phyloP scores from a whole-genome alignment of 345 rosid species.

The Arabis alpina region DNA sequence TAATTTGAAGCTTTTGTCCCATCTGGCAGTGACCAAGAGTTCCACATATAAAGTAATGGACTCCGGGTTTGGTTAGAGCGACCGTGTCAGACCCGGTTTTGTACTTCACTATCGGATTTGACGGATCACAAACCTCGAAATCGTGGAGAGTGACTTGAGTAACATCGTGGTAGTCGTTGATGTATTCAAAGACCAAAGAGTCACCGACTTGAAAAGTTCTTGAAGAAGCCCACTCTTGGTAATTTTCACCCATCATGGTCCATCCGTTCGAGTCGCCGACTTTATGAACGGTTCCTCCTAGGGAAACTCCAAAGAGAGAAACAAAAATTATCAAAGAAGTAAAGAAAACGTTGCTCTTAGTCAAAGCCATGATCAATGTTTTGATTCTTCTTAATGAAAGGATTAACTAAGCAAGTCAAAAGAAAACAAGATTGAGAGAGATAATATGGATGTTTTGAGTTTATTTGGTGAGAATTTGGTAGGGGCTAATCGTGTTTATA shows the following conservation, averaged over 20 bases:
- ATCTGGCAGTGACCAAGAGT: slow-evolving; percentile 11
- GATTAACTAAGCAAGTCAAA: background rate
- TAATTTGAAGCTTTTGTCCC: slow-evolving; percentile 20
- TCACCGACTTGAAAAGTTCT: slow-evolving; percentile 10
- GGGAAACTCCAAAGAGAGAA: background rate
- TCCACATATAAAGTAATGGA: slow-evolving; percentile 22
- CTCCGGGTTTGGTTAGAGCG: slow-evolving; percentile 17
- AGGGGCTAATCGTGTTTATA: background rate
- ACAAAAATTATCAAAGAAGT: background rate
- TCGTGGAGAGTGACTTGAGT: slow-evolving; percentile 6
- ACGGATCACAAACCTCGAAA: slow-evolving; percentile 12
- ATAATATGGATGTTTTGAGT: background rate
- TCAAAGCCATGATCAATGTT: slow-evolving; percentile 1
- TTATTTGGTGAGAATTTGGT: background rate
- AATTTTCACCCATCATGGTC: background rate
- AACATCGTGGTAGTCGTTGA: slow-evolving; percentile 4
- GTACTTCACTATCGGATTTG: slow-evolving; percentile 8
- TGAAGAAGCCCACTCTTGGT: background rate
- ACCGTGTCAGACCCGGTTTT: slow-evolving; percentile 3
- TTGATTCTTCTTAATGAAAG: background rate
- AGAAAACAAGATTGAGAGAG: background rate
- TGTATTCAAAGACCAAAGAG: slow-evolving; percentile 27
- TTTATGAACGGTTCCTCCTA: slow-evolving; percentile 27
- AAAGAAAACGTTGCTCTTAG: background rate
- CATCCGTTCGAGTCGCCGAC: slow-evolving; percentile 24